Conservation (phyloP, 768 basidiomycete genomes). For the Leccinum subtestaceum region DNA sequence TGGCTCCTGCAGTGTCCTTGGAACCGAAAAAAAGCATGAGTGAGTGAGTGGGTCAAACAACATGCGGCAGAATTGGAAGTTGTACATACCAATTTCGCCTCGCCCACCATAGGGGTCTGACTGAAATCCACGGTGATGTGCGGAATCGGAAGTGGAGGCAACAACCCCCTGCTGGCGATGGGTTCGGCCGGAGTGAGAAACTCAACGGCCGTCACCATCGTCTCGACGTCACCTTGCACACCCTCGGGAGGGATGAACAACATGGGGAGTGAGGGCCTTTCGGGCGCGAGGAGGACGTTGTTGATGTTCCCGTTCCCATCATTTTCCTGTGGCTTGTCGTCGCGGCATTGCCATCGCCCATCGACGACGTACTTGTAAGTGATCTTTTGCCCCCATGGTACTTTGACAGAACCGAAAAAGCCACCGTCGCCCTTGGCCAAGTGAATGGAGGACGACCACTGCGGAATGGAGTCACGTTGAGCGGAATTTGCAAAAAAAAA, state of each 20-base stretch:
- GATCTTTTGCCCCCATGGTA: slow-evolving; percentile 64
- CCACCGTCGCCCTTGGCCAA: slow-evolving; percentile 52
- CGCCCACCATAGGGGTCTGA: slow-evolving; percentile 31
- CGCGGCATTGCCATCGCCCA: slow-evolving; percentile 56
- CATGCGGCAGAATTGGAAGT: background rate
- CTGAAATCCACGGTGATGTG: slow-evolving; percentile 17
- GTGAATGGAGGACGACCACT: slow-evolving; percentile 63
- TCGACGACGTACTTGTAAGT: slow-evolving; percentile 83
- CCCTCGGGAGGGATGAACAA: background rate
- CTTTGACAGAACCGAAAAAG: slow-evolving; percentile 50
- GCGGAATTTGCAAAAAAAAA: background rate
- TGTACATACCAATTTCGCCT: slow-evolving; percentile 16
- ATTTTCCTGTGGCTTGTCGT: slow-evolving; percentile 55
- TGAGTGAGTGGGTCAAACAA: background rate
- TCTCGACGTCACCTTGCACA: slow-evolving; percentile 15
- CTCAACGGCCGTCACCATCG: slow-evolving; percentile 28
- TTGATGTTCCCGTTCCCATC: slow-evolving; percentile 68
- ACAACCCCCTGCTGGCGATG: slow-evolving; percentile 2
- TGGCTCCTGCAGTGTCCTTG: slow-evolving; percentile 26
- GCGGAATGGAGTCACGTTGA: background rate
- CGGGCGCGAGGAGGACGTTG: slow-evolving; percentile 59
- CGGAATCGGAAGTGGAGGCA: slow-evolving; percentile 16
- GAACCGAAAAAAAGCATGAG: too few relatives aligned
- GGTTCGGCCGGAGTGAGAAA: slow-evolving; percentile 15
- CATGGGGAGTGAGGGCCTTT: slow-evolving; percentile 34